Base-by-base conservation (phyloP, 2,329 filamentous ascomycete species). In the Calonectria honghensis region DNA sequence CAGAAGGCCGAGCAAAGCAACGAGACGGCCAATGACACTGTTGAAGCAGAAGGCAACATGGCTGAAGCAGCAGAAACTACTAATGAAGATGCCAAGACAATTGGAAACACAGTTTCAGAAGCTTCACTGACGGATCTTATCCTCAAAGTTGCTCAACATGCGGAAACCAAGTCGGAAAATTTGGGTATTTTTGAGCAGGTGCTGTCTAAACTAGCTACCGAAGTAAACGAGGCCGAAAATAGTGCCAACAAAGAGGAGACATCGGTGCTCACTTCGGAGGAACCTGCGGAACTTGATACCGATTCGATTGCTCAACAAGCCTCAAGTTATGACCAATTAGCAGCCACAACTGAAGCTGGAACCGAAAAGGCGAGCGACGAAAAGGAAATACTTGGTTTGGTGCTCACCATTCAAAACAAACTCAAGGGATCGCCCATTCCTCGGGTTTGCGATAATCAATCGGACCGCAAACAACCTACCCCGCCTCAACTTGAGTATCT, bases 401-500 rank as follows among this genome's bases (percentile, higher is more conserved):
- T 92, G 18, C 86, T 98, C 70, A 93, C 91, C 0, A 87, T 95
- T 65, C 91, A 91, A 77, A 97, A 94, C 86, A 91, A 90, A 76
- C 90, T 98, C 69, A 93, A 97, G 80, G 93, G 90, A 24, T 69
- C 86, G 16, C 89, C 90, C 69, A 91, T 95, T 1, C 81, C 86
- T 0, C 92, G 95, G 4, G 94, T 95, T 0, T 77, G 85, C 18
- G 13, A 39, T 5, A 14, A 45, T 6, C 11, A 3, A 59, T 2
- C 7, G 20, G n/a, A 16, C 27, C 27, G 27, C 18, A 29, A 70
- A n/a, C 32, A 71, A 5, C 24, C 24, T 24, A 35, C 6, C 9
- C 14, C 48, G 24, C 98, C 96, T 96, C 83, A 86, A 0, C 87
- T 98, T n/a, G 92, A 97, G 79, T 98, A 98, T 84, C 89, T 92